These are phyloP conservation scores for Teratosphaeria nubilosa DNA, from an alignment of 2,329 filamentous ascomycete species.

Conservation along the genomic window DNA sequence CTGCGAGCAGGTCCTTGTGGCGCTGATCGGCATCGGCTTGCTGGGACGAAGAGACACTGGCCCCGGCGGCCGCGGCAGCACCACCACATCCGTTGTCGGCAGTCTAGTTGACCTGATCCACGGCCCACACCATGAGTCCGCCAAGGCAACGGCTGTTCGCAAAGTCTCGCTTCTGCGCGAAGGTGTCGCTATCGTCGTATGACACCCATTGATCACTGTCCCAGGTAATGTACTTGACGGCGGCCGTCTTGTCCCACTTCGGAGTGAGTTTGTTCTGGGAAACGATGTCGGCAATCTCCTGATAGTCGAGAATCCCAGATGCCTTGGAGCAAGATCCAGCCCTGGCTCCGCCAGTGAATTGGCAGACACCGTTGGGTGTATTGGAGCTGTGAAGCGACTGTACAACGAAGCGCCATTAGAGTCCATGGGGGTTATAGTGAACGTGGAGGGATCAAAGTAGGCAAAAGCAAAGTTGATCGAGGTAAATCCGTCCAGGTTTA, in stretches of 20 bases:
- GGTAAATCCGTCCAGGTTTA: not conserved
- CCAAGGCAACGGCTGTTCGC: conserved; percentile 25
- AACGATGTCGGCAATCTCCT: conserved; percentile 29
- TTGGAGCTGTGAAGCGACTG: conserved; percentile 1
- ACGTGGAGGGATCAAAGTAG: not conserved
- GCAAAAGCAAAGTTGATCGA: not conserved
- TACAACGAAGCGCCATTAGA: not conserved
- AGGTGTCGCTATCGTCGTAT: conserved; percentile 30
- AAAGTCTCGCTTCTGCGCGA: conserved; percentile 24
- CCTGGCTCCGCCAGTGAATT: not conserved
- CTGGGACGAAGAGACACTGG: too few relatives aligned
- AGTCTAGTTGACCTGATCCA: not conserved
- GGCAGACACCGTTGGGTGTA: not conserved
- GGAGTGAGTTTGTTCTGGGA: conserved; percentile 11
- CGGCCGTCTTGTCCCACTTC: conserved; percentile 18
- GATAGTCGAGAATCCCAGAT: conserved; percentile 14
- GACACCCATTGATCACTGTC: conserved; percentile 30
- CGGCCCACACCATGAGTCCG: conserved; percentile 16
- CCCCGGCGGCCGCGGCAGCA: too few relatives aligned
- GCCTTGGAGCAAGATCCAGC: not conserved
- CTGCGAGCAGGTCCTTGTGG: too few relatives aligned
- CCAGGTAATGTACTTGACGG: conserved; percentile 27
- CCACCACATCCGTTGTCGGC: too few relatives aligned
- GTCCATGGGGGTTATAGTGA: not conserved
- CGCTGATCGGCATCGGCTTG: too few relatives aligned